phyloP scores from a whole-genome alignment of 75 land plant genomes.

The Cupressus sempervirens region DNA sequence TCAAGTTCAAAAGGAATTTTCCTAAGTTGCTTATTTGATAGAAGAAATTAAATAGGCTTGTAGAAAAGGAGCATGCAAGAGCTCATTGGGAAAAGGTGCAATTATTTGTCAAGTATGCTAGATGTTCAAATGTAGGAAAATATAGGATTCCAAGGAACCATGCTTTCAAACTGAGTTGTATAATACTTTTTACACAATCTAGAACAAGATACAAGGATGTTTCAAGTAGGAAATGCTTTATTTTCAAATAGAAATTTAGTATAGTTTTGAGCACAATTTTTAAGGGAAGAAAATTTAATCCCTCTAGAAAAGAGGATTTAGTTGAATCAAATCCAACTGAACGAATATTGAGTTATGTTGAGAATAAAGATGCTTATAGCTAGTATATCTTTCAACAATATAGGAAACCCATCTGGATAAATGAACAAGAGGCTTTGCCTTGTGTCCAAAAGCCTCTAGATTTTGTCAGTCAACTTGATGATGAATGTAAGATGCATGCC shows the following conservation, averaged over 20 bases:
- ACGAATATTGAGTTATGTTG: background rate
- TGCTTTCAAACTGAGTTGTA: too few species aligned
- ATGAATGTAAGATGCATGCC: background rate
- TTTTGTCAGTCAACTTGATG: background rate
- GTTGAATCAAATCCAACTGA: background rate
- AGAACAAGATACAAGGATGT: too few species aligned
- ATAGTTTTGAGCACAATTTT: too few species aligned
- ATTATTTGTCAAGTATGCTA: too few species aligned
- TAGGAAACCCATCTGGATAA: slow-evolving; percentile 7
- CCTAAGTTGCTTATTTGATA: slow-evolving; percentile 2
- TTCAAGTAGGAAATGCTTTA: too few species aligned
- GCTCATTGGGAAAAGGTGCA: slow-evolving; percentile 13
- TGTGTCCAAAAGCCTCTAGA: background rate
- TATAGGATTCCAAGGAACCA: too few species aligned
- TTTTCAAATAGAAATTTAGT: too few species aligned
- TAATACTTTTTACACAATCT: too few species aligned
- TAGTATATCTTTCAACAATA: background rate
- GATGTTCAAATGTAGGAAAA: too few species aligned
- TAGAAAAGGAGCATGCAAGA: slow-evolving; percentile 9
- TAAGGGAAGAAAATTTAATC: too few species aligned
- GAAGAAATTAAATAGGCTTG: background rate
- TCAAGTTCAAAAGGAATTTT: slow-evolving; percentile 10
- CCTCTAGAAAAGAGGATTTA: background rate
- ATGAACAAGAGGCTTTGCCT: slow-evolving; percentile 5
- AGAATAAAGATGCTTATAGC: background rate